Conservation (phyloP, 345 rosid genomes). For the Geranium rotundifolium region DNA sequence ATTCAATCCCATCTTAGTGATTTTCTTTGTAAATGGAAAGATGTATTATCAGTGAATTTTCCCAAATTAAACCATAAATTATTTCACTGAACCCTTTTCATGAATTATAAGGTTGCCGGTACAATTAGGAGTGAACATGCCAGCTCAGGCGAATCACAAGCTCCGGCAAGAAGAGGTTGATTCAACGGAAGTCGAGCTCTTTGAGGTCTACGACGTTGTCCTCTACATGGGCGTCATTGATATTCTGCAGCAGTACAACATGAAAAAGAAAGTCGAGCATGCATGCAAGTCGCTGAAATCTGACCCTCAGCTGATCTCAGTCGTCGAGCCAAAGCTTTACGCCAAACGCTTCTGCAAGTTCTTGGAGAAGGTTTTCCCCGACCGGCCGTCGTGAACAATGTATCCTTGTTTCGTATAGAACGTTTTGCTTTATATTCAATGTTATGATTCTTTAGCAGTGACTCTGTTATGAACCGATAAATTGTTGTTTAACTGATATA, state of each 20-base stretch:
- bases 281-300: conserved; percentile 54
- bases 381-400: conserved; percentile 12
- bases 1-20: too few relatives aligned
- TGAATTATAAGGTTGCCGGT: conserved; percentile 48
- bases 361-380: conserved; percentile 63
- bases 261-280: conserved; percentile 66
- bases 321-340: conserved; percentile 52
- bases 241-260: conserved; percentile 73
- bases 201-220: conserved; percentile 81
- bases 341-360: conserved; percentile 61
- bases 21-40: too few relatives aligned
- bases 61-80: too few relatives aligned
- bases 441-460: neutral
- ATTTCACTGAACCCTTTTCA: neutral
- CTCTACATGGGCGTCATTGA: conserved; percentile 90
- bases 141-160: conserved; percentile 71
- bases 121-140: conserved; percentile 95
- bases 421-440: neutral
- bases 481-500: too few relatives aligned
- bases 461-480: neutral
- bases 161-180: conserved; percentile 35
- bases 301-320: conserved; percentile 57
- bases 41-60: too few relatives aligned
- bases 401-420: neutral
- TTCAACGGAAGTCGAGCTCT: conserved; percentile 52